phyloP scores from a whole-genome alignment of 305 asterid species.

The Euphrasia arctica region DNA sequence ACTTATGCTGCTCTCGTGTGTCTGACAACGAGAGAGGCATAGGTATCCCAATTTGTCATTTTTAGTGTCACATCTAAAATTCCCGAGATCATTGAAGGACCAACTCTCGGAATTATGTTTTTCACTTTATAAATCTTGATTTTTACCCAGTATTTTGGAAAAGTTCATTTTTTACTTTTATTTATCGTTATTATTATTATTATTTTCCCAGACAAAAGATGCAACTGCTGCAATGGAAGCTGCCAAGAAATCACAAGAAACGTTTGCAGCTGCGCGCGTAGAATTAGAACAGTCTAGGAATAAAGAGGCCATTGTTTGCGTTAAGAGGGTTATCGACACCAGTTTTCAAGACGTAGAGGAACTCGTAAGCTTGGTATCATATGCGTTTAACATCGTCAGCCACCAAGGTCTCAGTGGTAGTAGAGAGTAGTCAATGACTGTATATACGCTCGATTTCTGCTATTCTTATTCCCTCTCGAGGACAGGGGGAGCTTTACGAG shows the following conservation, averaged over 20 bases:
- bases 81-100: constrained; percentile 6
- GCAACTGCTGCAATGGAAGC: constrained; percentile 90
- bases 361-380: constrained; percentile 53
- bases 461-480: constrained; percentile 27
- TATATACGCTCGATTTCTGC: constrained; percentile 35
- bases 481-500: constrained; percentile 28
- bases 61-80: not conserved
- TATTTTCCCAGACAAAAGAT: constrained; percentile 58
- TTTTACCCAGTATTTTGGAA: too few relatives aligned
- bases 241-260: constrained; percentile 54
- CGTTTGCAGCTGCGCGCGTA: constrained; percentile 56
- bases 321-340: constrained; percentile 74
- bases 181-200: constrained; percentile 2
- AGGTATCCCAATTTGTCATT: too few relatives aligned
- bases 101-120: constrained; percentile 1
- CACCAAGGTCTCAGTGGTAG: constrained; percentile 43
- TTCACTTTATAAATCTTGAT: too few relatives aligned
- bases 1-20: too few relatives aligned
- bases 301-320: constrained; percentile 51
- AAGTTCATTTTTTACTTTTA: too few relatives aligned
- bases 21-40: too few relatives aligned
- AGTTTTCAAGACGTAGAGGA: constrained; percentile 78
- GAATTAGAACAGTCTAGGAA: constrained; percentile 49
- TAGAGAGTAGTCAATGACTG: constrained; percentile 47
- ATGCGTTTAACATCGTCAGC: constrained; percentile 59